These are phyloP conservation scores for Nemania sp. DNA, from an alignment of 2,329 filamentous ascomycete genomes.

Conservation along the genomic window DNA sequence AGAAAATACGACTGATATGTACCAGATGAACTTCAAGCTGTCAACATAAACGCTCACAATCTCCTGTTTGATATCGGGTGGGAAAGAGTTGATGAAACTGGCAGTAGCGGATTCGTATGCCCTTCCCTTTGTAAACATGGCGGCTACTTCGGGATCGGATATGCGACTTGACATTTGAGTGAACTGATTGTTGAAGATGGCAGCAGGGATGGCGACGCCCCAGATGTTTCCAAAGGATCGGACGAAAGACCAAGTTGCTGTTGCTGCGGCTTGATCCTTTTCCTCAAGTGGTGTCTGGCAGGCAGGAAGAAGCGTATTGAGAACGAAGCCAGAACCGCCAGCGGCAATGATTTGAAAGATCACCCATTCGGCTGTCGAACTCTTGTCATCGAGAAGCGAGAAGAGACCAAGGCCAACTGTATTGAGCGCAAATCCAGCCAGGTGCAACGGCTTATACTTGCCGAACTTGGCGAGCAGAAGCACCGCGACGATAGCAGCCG, in stretches of 20 bases:
- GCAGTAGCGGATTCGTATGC: slow-evolving; percentile 4
- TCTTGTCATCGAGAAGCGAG: background rate
- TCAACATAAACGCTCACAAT: slow-evolving; percentile 1
- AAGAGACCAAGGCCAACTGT: slow-evolving; percentile 4
- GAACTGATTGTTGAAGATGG: slow-evolving; percentile 37
- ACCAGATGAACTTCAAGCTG: slow-evolving; percentile 2
- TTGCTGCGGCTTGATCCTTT: slow-evolving; percentile 30
- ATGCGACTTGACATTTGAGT: background rate
- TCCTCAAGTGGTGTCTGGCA: slow-evolving; percentile 1
- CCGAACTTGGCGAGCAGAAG: slow-evolving; percentile 37
- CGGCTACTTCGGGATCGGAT: background rate
- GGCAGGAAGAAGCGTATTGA: background rate
- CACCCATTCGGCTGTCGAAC: background rate
- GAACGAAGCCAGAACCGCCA: background rate
- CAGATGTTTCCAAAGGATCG: slow-evolving; percentile 46
- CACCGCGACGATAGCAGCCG: background rate
- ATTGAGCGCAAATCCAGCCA: background rate
- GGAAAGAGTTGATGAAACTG: background rate
- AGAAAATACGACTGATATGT: slow-evolving; percentile 2
- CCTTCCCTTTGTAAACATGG: background rate
- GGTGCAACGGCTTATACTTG: slow-evolving; percentile 2
- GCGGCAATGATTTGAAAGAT: background rate
- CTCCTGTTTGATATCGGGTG: background rate
- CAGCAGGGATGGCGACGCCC: slow-evolving; percentile 45
- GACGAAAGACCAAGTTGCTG: slow-evolving; percentile 44